Base-by-base conservation (phyloP, 495 filamentous ascomycete species). In the Opeltia flavorubescens region DNA sequence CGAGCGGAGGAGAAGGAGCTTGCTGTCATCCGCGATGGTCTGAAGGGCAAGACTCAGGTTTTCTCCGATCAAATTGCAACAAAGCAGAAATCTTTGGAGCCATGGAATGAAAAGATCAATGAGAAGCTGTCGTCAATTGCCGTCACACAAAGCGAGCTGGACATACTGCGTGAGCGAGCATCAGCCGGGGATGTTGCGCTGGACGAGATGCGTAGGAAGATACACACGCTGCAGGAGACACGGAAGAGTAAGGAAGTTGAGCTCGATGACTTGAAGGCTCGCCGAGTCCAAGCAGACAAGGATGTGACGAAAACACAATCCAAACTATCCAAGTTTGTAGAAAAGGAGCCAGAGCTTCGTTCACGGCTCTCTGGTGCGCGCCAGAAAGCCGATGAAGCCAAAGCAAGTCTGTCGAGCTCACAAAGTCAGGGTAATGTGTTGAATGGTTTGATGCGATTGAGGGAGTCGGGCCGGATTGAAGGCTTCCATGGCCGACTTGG, bases 31-130 rank as follows among this genome's bases (percentile, higher is more conserved):
- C 77, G 89, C 35, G 86, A 93, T 33, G 77, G 72, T 43, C 67
- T 98, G 17, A 94, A 94, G 56, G 88, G 88, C 51, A 96, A 96
- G 66, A 98, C 91, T 0, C 86, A 96, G 61, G 82, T 77, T 20
- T 81, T 94, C 36, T 95, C 89, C 0, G 86, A 98, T 57, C 75
- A 95, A 55, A 95, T 96, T 49, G 78, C 88, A 0, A 69, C 71
- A 1, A 95, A 94, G 64, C 91, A 98, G 55, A 94, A 93, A 65
- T 82, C 84, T 2, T 72, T 98, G 7, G 89, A 95, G 66, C 91
- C 91, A 0, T 98, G 89, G 89, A 89, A 86, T 47, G 86, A 84
- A 42, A 94, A 88, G 65, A 88, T 98, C 67, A 96, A 94, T 58
- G 76, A 91, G 59, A 96, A 94, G 61, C 83, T 86, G 53, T 94